phyloP scores from a whole-genome alignment of 768 basidiomycete species.

The Mycena galopus region DNA sequence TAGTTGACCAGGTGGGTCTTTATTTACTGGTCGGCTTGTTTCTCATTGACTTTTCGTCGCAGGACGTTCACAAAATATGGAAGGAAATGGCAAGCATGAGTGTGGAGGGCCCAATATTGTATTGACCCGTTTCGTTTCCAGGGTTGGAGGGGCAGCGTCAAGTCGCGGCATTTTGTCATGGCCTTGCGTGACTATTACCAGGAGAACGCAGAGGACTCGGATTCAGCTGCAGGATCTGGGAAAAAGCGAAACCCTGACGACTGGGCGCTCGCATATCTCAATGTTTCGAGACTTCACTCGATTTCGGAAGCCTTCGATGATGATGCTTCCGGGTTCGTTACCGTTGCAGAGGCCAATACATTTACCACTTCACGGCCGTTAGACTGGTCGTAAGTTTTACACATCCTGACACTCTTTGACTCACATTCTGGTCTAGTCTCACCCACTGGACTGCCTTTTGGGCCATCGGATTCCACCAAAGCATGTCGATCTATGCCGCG shows the following conservation, averaged over 20 bases:
- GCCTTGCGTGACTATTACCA: constrained; percentile 52
- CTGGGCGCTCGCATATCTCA: constrained; percentile 50
- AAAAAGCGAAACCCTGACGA: constrained; percentile 25
- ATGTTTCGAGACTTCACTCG: constrained; percentile 40
- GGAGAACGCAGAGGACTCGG: constrained; percentile 23
- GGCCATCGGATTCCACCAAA: constrained; percentile 45
- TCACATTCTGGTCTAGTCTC: constrained; percentile 31
- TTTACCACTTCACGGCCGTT: constrained; percentile 45
- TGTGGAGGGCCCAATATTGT: neutral
- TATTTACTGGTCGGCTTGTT: neutral
- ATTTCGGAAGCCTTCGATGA: constrained; percentile 54
- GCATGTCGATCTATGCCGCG: constrained; percentile 27
- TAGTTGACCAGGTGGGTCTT: constrained; percentile 34
- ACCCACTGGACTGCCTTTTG: constrained; percentile 50
- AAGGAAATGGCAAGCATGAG: constrained; percentile 53
- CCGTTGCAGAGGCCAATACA: constrained; percentile 47
- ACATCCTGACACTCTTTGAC: neutral
- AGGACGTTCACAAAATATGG: constrained; percentile 55
- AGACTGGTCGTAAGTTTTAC: constrained; percentile 45
- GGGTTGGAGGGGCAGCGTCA: constrained; percentile 53
- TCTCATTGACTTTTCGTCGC: neutral
- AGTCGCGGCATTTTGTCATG: constrained; percentile 48
- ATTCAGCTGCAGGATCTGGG: constrained; percentile 17
- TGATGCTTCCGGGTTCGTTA: constrained; percentile 51
- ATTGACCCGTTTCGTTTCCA: constrained; percentile 18